phyloP scores from a whole-genome alignment of 352 stramenopile species.

The Phytophthora crassamura region DNA sequence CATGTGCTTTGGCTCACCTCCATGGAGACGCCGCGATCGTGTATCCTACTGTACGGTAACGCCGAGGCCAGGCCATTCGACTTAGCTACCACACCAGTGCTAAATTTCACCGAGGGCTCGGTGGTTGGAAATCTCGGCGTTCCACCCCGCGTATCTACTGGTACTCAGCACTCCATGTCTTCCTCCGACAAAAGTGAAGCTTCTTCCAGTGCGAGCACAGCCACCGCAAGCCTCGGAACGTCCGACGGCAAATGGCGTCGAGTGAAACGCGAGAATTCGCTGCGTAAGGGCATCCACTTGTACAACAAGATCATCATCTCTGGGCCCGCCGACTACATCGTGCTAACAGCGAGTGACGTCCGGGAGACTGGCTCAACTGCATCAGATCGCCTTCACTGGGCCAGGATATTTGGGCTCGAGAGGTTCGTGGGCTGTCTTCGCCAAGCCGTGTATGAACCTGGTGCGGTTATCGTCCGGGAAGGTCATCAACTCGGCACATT shows the following conservation, averaged over 20 bases:
- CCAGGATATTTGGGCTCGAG: conserved; percentile 45
- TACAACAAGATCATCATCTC: conserved; percentile 50
- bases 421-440: conserved; percentile 45
- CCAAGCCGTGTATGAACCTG: conserved; percentile 41
- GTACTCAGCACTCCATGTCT: background rate
- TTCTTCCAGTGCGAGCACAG: conserved; percentile 9
- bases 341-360: conserved; percentile 45
- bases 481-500: conserved; percentile 32
- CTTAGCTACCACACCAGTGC: conserved; percentile 25
- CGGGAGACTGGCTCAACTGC: conserved; percentile 36
- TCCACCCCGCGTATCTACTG: conserved; percentile 6
- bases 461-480: conserved; percentile 37
- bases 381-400: conserved; percentile 43
- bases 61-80: conserved; percentile 50
- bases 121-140: conserved; percentile 45
- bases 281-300: conserved; percentile 38
- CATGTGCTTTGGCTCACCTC: conserved; percentile 47
- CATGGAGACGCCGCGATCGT: conserved; percentile 44
- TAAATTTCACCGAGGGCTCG: conserved; percentile 49
- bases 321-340: conserved; percentile 51
- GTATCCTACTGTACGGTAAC: conserved; percentile 50
- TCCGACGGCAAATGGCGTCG: conserved; percentile 44
- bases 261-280: conserved; percentile 46
- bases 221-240: background rate
- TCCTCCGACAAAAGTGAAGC: background rate